Conservation (phyloP, 2,329 filamentous ascomycete species). For the Cordyceps fumosorosea region DNA sequence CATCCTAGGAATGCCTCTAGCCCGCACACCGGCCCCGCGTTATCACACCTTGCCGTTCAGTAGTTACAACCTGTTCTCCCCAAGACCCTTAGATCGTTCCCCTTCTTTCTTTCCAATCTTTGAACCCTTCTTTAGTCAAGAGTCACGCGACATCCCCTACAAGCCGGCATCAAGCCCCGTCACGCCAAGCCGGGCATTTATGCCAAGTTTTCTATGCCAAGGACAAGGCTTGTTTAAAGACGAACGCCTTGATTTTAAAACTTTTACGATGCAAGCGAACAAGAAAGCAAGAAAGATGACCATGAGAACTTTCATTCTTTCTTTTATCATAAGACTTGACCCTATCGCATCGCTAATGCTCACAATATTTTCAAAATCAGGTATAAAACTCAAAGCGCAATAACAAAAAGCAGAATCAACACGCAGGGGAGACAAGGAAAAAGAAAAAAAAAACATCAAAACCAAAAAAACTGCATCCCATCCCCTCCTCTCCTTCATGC, state of each 20-base stretch:
- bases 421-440: not conserved
- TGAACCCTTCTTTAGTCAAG: no score
- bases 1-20: no score
- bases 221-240: no score
- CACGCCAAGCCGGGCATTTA: no score
- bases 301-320: conserved; percentile 3
- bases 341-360: conserved; percentile 15
- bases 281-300: not conserved
- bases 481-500: conserved; percentile 8
- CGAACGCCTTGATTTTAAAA: not conserved
- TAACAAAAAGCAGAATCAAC: conserved; percentile 1
- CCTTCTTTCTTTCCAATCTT: no score
- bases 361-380: conserved; percentile 13
- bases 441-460: not conserved
- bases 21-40: no score
- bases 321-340: conserved; percentile 12
- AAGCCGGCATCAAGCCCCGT: no score
- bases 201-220: no score
- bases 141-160: no score
- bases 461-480: conserved; percentile 11
- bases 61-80: no score
- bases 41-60: no score
- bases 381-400: conserved; percentile 3
- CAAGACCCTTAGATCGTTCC: no score
- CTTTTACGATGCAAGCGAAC: not conserved